These are phyloP conservation scores for Sphenostylis stenocarpa DNA, from an alignment of 306 rosid genomes.

Conservation along the genomic window DNA sequence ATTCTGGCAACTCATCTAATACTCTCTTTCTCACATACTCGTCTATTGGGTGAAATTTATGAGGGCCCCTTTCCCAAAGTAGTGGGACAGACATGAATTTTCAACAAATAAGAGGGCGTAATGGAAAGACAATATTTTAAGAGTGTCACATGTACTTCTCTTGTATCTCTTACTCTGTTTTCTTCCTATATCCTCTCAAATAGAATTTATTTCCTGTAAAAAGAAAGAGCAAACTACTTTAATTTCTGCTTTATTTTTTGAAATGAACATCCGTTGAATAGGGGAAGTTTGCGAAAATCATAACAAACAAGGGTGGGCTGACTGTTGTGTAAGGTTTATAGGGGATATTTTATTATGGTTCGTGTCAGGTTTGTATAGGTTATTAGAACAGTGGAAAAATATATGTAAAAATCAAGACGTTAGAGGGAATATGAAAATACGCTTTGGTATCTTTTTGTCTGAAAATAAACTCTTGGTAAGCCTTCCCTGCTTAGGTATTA, in stretches of 20 bases:
- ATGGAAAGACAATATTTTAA: neutral
- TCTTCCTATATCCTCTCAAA: conserved; percentile 8
- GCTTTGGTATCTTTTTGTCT: neutral
- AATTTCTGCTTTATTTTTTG: neutral
- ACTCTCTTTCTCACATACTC: neutral
- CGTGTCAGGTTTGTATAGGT: neutral
- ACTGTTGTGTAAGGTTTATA: neutral
- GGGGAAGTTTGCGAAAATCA: neutral
- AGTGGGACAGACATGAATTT: neutral
- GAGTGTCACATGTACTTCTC: neutral
- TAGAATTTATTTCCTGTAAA: neutral
- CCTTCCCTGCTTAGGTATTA: neutral
- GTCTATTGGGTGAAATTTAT: neutral
- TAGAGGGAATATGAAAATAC: neutral
- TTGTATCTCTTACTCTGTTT: neutral
- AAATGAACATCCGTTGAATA: neutral
- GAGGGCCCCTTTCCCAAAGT: neutral
- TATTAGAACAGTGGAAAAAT: neutral
- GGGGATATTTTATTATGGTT: neutral
- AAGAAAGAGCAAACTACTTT: neutral
- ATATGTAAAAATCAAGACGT: neutral
- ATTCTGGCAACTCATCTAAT: neutral
- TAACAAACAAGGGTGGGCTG: neutral
- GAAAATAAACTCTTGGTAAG: neutral
- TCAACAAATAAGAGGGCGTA: neutral